Evolutionary conservation across 345 rosid species (phyloP).

Genomic region (Euphorbia peplus): DNA sequence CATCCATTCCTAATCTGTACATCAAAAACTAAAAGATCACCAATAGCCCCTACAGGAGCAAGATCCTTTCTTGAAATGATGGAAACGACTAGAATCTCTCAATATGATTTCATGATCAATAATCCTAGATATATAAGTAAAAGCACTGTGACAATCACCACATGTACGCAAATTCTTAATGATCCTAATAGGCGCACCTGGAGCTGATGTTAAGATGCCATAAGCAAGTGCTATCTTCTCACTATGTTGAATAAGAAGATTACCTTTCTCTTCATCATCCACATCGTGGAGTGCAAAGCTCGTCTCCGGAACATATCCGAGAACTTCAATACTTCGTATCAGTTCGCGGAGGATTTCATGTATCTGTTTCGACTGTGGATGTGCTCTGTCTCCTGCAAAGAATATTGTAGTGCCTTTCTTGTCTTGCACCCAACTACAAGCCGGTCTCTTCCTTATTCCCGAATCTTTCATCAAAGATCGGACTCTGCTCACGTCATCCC

Average conservation of each 20-base stretch:
- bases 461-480: conserved; percentile 63
- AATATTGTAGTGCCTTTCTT: conserved; percentile 67
- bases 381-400: conserved; percentile 68
- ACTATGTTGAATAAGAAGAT: conserved; percentile 69
- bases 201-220: conserved; percentile 56
- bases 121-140: conserved; percentile 62
- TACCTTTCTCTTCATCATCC: conserved; percentile 85
- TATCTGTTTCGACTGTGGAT: conserved; percentile 51
- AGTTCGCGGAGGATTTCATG: conserved; percentile 50
- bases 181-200: conserved; percentile 59
- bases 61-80: conserved; percentile 73
- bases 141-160: conserved; percentile 80
- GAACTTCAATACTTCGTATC: conserved; percentile 58
- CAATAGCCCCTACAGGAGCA: conserved; percentile 85
- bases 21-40: conserved; percentile 34
- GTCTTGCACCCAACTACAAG: conserved; percentile 89
- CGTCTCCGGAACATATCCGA: conserved; percentile 78
- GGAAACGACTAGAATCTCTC: conserved; percentile 90
- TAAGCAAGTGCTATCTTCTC: conserved; percentile 89
- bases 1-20: background rate
- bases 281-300: conserved; percentile 85
- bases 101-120: conserved; percentile 66
- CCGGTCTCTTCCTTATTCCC: conserved; percentile 75
- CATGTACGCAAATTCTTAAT: conserved; percentile 77
- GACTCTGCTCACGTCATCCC: conserved; percentile 80